A percentile compares a stretch with the other conserved stretches of the same genome.
Conservation (phyloP, 169 alveolate genomes). For the Amoebophrya sp. region DNA sequence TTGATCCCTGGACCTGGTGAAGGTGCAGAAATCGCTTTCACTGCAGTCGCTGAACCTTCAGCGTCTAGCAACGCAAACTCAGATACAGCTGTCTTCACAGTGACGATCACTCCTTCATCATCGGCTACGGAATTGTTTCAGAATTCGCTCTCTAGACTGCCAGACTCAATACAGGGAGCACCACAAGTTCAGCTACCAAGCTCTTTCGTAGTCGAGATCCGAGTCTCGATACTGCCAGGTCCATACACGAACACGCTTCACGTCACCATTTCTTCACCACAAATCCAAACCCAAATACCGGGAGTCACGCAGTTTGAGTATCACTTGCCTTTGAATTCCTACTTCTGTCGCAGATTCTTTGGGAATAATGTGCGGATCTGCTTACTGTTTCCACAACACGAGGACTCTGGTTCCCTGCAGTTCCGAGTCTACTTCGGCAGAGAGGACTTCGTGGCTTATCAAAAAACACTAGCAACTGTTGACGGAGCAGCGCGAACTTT, state of each 20-base stretch:
- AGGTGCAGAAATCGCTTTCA: too few relatives aligned
- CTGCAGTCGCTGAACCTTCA: too few relatives aligned
- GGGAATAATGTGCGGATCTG: neutral
- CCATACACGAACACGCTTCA: neutral
- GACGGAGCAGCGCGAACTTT: neutral
- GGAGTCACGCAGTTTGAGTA: neutral
- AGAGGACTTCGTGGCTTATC: neutral
- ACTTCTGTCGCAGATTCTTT: neutral
- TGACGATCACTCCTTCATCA: too few relatives aligned
- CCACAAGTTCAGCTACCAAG: too few relatives aligned
- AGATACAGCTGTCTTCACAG: too few relatives aligned
- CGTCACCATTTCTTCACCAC: neutral
- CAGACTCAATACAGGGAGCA: too few relatives aligned
- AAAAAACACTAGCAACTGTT: neutral
- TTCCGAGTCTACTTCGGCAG: neutral
- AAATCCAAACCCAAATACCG: neutral
- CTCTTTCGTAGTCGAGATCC: neutral
- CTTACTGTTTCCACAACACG: neutral
- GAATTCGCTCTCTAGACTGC: too few relatives aligned
- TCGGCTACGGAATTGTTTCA: too few relatives aligned
- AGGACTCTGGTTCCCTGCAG: too few relatives aligned
- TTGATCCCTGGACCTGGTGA: too few relatives aligned
- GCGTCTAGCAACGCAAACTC: too few relatives aligned
- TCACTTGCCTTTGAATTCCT: neutral
- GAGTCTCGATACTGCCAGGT: neutral